Conservation (phyloP, 1,284 basidiomycete genomes). For the Vanrija sp. region DNA sequence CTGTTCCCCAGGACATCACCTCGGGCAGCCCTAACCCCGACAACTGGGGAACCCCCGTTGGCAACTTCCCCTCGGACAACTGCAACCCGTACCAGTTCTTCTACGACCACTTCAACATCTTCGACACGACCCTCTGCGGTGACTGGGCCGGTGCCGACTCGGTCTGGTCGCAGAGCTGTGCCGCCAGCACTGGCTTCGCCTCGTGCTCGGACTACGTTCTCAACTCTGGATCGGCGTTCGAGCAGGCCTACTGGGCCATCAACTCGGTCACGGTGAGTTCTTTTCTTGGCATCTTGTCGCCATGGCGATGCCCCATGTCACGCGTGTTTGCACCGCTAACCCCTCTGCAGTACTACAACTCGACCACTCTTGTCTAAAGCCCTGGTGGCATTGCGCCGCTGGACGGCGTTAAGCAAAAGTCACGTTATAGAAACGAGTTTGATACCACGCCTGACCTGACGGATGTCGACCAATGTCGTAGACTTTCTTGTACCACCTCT, state of each 20-base stretch:
- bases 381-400: no score
- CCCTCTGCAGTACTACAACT: no score
- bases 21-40: slow-evolving; percentile 63
- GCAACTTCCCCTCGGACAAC: slow-evolving; percentile 63
- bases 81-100: slow-evolving; percentile 75
- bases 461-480: no score
- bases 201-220: slow-evolving; percentile 73
- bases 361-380: no score
- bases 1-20: slow-evolving; percentile 69
- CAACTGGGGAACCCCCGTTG: slow-evolving; percentile 69
- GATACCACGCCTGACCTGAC: no score
- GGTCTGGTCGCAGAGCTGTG: slow-evolving; percentile 80
- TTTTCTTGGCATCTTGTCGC: slow-evolving; percentile 9
- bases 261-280: slow-evolving; percentile 42
- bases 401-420: no score
- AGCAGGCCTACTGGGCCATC: slow-evolving; percentile 65
- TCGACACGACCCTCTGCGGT: slow-evolving; percentile 56
- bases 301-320: no score
- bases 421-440: no score
- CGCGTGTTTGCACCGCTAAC: no score
- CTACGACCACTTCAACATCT: slow-evolving; percentile 62
- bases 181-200: slow-evolving; percentile 69
- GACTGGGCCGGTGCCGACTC: slow-evolving; percentile 69
- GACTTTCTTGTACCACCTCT: no score
- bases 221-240: slow-evolving; percentile 64